These are phyloP conservation scores for Tricholoma flavovirens DNA, from an alignment of 768 basidiomycete species.

Conservation along the genomic window DNA sequence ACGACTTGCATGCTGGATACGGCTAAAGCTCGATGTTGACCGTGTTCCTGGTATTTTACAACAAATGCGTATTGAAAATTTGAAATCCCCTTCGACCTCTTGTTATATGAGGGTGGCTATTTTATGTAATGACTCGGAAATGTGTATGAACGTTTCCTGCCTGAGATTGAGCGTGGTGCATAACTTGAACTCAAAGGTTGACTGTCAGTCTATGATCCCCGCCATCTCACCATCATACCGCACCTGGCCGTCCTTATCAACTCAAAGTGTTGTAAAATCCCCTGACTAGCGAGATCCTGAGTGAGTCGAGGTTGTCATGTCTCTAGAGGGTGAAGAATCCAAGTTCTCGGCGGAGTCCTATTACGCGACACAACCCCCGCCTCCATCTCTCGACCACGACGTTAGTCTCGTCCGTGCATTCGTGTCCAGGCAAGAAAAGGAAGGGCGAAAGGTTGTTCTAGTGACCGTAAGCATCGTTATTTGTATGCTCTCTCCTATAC, in stretches of 20 bases:
- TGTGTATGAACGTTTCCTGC: too few species aligned
- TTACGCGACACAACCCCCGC: constrained; percentile 83
- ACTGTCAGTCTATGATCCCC: too few species aligned
- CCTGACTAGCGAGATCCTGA: background rate
- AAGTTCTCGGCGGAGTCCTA: constrained; percentile 85
- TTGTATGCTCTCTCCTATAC: background rate
- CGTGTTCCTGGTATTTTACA: too few species aligned
- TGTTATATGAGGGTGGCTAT: too few species aligned
- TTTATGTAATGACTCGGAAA: too few species aligned
- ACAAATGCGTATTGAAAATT: too few species aligned
- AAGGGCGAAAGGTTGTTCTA: constrained; percentile 76
- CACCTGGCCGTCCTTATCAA: background rate
- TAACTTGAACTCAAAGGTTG: background rate
- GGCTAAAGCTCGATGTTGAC: too few species aligned
- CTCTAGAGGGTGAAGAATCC: constrained; percentile 18
- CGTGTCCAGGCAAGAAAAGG: constrained; percentile 56
- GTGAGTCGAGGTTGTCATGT: background rate
- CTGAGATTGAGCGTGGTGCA: background rate
- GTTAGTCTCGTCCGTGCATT: constrained; percentile 62
- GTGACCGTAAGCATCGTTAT: constrained; percentile 69
- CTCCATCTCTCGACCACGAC: constrained; percentile 64
- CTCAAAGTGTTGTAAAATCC: background rate
- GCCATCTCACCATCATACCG: too few species aligned
- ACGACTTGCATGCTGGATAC: too few species aligned
- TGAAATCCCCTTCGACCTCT: too few species aligned